Evolutionary conservation across 176 grass and related monocot species (phyloP), one percentile per base, ranked within the genome.

Genomic region (Urochloa ruziziensis): DNA sequence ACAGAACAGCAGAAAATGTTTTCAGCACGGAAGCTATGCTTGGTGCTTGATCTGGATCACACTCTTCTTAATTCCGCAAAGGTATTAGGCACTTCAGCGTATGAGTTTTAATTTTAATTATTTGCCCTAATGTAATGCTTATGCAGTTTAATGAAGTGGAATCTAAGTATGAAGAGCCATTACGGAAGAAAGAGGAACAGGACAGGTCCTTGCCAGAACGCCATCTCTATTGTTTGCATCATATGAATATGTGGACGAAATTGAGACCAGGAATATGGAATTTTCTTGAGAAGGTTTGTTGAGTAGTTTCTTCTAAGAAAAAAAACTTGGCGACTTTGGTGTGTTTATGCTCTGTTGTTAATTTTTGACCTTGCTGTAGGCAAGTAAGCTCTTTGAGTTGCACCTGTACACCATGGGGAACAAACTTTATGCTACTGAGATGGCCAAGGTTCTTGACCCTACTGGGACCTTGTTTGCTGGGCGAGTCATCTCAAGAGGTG

Each of bases 241-340:
- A 99, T 80, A 96, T 99, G 96, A 60, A 82, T 75, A 99, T 99
- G 96, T 99, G 96, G n/a, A 99, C 96, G 19, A 99, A 99, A 60
- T 85, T 99, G 68, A 93, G 96, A 57, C 93, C 96, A 39, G 96
- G 96, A 79, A 96, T 99, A 47, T 99, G 96, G 96, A 99, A 94
- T 84, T 99, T 99, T 83, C 85, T 99, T 28, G 90, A 96, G 48
- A 94, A 96, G 96, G 96, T 99, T 89, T 78, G 67, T n/a, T n/a
- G n/a, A n/a, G n/a, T n/a, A n/a, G n/a, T 69, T 81, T 79, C 62
- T n/a, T n/a, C n/a, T 40, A 48, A 48, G 13, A 48, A 48, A 48
- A 17, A 48, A 23, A 54, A n/a, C n/a, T 40, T 14, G 43, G 10
- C 10, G 10, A 13, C 43, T 14, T 14, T 2, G 2, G 19, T 76